A percentile compares a stretch with the other conserved stretches of the same genome.
phyloP scores from a whole-genome alignment of 2,329 filamentous ascomycete species.

The Bipolaris sorokiniana region DNA sequence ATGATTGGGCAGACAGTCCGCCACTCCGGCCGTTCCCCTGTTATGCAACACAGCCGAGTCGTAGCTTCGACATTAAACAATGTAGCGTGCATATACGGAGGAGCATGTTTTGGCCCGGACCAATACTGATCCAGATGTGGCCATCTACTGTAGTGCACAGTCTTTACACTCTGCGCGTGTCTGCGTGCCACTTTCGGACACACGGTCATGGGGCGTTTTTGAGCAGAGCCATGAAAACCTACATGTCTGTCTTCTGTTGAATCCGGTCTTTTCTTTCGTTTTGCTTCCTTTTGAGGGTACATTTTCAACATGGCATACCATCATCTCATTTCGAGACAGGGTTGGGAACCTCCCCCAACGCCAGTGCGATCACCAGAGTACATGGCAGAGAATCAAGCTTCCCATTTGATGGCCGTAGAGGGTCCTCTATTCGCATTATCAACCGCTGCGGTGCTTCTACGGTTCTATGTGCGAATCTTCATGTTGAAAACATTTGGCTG shows the following conservation, averaged over 20 bases:
- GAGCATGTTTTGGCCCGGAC: constrained; percentile 6
- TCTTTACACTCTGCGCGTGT: constrained; percentile 10
- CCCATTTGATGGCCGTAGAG: constrained; percentile 50
- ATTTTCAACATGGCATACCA: constrained; percentile 11
- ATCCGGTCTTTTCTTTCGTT: neutral
- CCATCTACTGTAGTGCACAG: constrained; percentile 3
- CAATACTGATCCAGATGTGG: constrained; percentile 4
- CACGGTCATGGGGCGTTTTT: neutral
- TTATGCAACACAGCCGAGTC: constrained; percentile 8
- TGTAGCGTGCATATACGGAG: constrained; percentile 15
- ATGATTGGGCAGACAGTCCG: constrained; percentile 8
- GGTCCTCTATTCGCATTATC: constrained; percentile 48
- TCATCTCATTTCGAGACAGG: constrained; percentile 17
- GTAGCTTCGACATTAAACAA: constrained; percentile 18
- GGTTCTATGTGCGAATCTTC: constrained; percentile 29
- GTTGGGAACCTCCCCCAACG: constrained; percentile 10
- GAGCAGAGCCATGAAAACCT: constrained; percentile 5
- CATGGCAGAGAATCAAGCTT: constrained; percentile 45
- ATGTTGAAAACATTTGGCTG: constrained; percentile 31
- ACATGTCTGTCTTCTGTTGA: constrained; percentile 1
- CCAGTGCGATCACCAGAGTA: constrained; percentile 35
- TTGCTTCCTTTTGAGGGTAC: neutral
- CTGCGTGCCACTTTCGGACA: constrained; percentile 3
- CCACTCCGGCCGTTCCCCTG: constrained; percentile 11
- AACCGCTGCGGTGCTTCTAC: constrained; percentile 20